phyloP scores from a whole-genome alignment of 495 filamentous ascomycete species.

The Trichocladium antarcticum region DNA sequence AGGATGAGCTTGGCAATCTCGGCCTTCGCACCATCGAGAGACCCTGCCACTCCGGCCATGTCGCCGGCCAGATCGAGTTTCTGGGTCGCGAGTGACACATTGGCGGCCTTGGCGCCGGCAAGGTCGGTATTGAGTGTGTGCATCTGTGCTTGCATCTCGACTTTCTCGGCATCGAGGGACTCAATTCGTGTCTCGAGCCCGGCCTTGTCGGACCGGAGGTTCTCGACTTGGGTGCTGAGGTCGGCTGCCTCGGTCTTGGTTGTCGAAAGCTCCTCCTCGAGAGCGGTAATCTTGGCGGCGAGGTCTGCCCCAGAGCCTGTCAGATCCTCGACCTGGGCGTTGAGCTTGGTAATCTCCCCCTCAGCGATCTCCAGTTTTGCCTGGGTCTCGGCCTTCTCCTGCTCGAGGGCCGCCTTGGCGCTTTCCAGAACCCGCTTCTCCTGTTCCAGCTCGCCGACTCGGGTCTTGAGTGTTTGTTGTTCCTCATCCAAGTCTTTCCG shows the following conservation, averaged over 20 bases:
- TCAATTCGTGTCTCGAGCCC: constrained; percentile 26
- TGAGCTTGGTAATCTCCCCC: constrained; percentile 18
- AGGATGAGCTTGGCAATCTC: constrained; percentile 19
- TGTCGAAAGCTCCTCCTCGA: constrained; percentile 17
- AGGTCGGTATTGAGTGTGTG: constrained; percentile 24
- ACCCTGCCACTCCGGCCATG: constrained; percentile 11
- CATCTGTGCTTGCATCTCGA: constrained; percentile 15
- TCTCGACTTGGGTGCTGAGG: constrained; percentile 22
- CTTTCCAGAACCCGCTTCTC: constrained; percentile 28
- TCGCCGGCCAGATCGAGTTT: constrained; percentile 22
- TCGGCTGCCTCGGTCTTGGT: constrained; percentile 12
- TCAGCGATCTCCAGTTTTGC: constrained; percentile 17
- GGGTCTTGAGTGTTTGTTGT: constrained; percentile 11
- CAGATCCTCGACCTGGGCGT: constrained; percentile 14
- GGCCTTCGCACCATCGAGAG: constrained; percentile 18
- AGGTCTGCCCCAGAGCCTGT: constrained; percentile 17
- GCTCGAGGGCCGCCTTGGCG: constrained; percentile 22
- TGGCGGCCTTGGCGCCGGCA: constrained; percentile 24
- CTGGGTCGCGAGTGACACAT: constrained; percentile 23
- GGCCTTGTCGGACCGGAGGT: constrained; percentile 28
- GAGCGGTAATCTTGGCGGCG: constrained; percentile 10
- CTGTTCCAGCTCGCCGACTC: constrained; percentile 28
- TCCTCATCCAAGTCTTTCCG: constrained; percentile 16
- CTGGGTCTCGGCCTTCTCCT: constrained; percentile 28
- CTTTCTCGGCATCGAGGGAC: constrained; percentile 13